A percentile compares a stretch with the other conserved stretches of the same genome.
phyloP scores from a whole-genome alignment of 2,329 filamentous ascomycete genomes.

The Helotiales sp. region DNA sequence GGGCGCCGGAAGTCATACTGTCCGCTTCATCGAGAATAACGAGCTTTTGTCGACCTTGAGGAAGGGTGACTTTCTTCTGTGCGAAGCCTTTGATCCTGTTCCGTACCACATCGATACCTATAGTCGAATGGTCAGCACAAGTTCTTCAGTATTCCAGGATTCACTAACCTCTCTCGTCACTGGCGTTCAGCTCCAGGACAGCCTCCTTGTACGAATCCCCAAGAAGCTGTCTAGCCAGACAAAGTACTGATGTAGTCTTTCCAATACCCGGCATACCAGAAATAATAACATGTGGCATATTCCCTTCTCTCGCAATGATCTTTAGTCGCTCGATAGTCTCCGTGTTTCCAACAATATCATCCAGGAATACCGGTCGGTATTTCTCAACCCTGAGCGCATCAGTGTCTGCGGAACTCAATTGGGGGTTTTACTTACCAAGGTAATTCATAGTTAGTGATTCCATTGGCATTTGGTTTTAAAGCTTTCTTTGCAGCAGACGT shows the following conservation, averaged over 20 bases:
- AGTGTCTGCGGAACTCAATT: slow-evolving; percentile 13
- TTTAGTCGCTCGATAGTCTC: slow-evolving; percentile 97
- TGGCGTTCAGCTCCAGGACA: slow-evolving; percentile 93
- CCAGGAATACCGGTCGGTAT: slow-evolving; percentile 90
- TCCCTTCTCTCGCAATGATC: slow-evolving; percentile 97
- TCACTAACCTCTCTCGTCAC: slow-evolving; percentile 77
- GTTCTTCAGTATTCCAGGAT: background rate
- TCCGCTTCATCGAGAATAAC: slow-evolving; percentile 98
- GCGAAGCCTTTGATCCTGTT: slow-evolving; percentile 98
- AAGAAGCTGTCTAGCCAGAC: slow-evolving; percentile 85
- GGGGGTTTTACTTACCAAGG: slow-evolving; percentile 60
- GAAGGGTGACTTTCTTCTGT: slow-evolving; percentile 97
- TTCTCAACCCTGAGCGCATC: slow-evolving; percentile 81
- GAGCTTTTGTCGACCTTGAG: slow-evolving; percentile 87
- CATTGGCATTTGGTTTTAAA: slow-evolving; percentile 50
- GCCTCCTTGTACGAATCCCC: slow-evolving; percentile 97
- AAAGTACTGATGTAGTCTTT: slow-evolving; percentile 95
- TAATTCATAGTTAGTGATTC: slow-evolving; percentile 65
- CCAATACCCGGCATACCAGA: slow-evolving; percentile 99
- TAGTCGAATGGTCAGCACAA: background rate
- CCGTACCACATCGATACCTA: slow-evolving; percentile 92
- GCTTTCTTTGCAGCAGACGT: slow-evolving; percentile 56
- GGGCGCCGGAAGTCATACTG: slow-evolving; percentile 95
- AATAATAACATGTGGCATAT: slow-evolving; percentile 99
- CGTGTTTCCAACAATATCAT: slow-evolving; percentile 96